Conservation (phyloP, 345 rosid genomes). For the Eucalyptus guilfoylei region DNA sequence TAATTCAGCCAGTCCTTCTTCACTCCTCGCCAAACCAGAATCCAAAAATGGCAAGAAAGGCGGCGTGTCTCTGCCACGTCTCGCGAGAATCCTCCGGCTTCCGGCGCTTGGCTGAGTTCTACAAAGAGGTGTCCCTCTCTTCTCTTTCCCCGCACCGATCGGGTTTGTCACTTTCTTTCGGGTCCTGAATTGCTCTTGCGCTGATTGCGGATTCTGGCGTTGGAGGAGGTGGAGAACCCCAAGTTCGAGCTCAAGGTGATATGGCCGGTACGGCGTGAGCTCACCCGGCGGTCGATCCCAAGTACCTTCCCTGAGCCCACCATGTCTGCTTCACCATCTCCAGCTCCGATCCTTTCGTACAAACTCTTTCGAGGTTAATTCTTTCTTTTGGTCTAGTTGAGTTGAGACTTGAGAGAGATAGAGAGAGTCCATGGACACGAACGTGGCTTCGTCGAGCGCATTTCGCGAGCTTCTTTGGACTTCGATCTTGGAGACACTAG, state of each 20-base stretch:
- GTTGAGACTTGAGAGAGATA: background rate
- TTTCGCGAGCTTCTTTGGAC: too few species aligned
- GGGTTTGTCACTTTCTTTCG: background rate
- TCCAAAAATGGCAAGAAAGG: background rate
- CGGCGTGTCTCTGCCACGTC: conserved; percentile 44
- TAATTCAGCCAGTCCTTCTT: too few species aligned
- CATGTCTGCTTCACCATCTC: conserved; percentile 75
- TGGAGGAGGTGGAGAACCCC: conserved; percentile 63
- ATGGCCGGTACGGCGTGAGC: conserved; percentile 23
- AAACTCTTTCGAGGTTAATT: conserved; percentile 44
- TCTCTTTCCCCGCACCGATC: background rate
- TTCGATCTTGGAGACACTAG: too few species aligned
- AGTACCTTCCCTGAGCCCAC: conserved; percentile 67
- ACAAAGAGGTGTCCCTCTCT: conserved; percentile 6
- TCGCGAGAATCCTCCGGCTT: conserved; percentile 62
- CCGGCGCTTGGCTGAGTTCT: too few species aligned
- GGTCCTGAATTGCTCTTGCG: background rate
- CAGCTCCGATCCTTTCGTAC: conserved; percentile 52
- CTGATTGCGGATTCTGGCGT: conserved; percentile 46
- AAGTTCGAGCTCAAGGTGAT: conserved; percentile 62
- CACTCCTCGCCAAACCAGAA: too few species aligned
- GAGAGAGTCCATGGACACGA: too few species aligned
- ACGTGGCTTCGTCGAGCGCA: too few species aligned
- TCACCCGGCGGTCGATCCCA: conserved; percentile 20
- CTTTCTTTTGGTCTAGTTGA: background rate